Evolutionary conservation across 1,284 basidiomycete species (phyloP).

Genomic region (Cerrena zonata): DNA sequence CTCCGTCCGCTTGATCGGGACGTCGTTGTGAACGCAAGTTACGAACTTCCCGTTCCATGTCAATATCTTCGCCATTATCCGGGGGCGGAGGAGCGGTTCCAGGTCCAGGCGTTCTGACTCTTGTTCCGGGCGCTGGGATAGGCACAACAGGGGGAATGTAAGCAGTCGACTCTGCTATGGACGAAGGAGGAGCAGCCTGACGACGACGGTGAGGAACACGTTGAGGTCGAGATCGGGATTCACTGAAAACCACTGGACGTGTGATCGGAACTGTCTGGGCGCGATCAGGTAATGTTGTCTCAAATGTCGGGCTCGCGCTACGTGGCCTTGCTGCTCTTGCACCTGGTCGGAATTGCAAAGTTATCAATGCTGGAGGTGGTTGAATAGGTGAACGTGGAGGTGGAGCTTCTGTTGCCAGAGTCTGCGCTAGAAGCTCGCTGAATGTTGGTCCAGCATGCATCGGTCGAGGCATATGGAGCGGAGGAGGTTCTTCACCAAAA

Average conservation of each 20-base stretch:
- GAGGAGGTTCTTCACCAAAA: slow-evolving; percentile 21
- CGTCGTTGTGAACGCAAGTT: slow-evolving; percentile 1
- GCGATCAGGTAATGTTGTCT: slow-evolving; percentile 24
- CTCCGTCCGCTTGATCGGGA: neutral
- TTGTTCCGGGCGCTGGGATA: neutral
- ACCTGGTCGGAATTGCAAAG: slow-evolving; percentile 49
- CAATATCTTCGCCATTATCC: slow-evolving; percentile 4
- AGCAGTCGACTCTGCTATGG: neutral
- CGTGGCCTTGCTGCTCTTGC: slow-evolving; percentile 37
- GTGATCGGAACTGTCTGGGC: slow-evolving; percentile 24
- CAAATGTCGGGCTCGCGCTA: slow-evolving; percentile 38
- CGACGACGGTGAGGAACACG: slow-evolving; percentile 2
- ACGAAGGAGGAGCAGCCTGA: slow-evolving; percentile 8
- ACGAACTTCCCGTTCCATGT: slow-evolving; percentile 1
- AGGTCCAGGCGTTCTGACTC: slow-evolving; percentile 5
- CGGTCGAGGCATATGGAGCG: slow-evolving; percentile 38
- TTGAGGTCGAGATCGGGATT: slow-evolving; percentile 1
- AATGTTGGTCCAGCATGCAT: slow-evolving; percentile 43
- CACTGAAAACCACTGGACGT: slow-evolving; percentile 13
- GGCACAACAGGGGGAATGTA: neutral
- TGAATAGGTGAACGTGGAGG: slow-evolving; percentile 38
- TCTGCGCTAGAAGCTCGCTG: slow-evolving; percentile 54
- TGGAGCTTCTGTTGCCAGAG: slow-evolving; percentile 41
- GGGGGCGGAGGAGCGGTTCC: too few species aligned
- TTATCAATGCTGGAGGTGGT: slow-evolving; percentile 47